phyloP scores from a whole-genome alignment of 805 yeast species.

The Candida railenensis region DNA sequence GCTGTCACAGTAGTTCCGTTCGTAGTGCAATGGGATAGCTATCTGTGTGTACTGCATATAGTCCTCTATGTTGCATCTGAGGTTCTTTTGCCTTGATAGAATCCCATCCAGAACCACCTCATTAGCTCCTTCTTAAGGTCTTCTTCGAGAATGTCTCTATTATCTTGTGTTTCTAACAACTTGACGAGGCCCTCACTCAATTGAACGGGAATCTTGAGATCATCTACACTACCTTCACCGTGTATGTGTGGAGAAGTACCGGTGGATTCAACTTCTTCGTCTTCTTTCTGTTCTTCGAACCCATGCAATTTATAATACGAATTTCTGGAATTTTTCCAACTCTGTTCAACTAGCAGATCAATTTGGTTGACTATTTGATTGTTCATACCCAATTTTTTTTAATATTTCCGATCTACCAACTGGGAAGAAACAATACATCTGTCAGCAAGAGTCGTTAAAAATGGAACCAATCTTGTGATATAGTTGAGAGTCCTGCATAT shows the following conservation, averaged over 20 bases:
- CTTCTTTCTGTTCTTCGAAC: background rate
- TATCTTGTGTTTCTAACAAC: slow-evolving; percentile 15
- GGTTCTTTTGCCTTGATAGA: slow-evolving; percentile 18
- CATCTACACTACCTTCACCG: background rate
- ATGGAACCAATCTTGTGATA: background rate
- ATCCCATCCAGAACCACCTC: slow-evolving; percentile 36
- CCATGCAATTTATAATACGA: background rate
- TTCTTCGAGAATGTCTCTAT: slow-evolving; percentile 14
- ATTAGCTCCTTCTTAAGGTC: slow-evolving; percentile 25
- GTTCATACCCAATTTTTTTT: background rate
- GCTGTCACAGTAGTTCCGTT: no score
- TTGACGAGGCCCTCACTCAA: slow-evolving; percentile 7
- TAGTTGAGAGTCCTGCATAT: no score
- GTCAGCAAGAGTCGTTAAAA: background rate
- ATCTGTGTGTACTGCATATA: background rate
- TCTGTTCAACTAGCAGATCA: background rate
- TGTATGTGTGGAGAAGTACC: no score
- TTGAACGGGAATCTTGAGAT: slow-evolving; percentile 9
- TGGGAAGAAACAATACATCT: no score
- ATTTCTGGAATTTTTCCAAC: background rate
- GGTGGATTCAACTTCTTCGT: slow-evolving; percentile 2
- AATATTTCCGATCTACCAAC: no score
- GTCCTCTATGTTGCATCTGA: background rate
- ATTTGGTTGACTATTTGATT: background rate
- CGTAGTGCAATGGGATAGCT: no score